Conservation (phyloP, 2,329 filamentous ascomycete species). For the Beauveria sp. region DNA sequence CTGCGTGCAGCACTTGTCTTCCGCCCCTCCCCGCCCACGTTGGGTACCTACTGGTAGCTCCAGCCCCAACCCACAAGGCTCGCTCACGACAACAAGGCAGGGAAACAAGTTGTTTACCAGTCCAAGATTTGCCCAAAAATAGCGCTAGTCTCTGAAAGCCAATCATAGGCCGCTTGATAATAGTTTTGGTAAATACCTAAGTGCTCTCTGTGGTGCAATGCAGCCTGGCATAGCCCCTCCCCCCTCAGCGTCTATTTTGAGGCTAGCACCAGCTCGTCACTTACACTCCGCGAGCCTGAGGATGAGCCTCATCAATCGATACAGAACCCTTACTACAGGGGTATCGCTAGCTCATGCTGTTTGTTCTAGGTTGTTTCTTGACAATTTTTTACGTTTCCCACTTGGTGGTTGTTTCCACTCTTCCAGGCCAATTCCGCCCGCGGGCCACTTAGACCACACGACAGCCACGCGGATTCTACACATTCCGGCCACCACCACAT, state of each 20-base stretch:
- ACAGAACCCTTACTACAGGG: neutral
- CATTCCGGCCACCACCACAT: neutral
- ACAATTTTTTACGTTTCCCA: neutral
- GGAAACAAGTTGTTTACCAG: neutral
- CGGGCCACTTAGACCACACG: neutral
- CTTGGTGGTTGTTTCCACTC: neutral
- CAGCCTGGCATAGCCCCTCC: neutral
- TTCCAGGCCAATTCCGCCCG: neutral
- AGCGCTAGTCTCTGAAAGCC: neutral
- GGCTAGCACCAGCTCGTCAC: neutral
- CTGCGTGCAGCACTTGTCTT: neutral
- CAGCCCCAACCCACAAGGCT: conserved; percentile 2
- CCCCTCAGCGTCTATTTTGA: neutral
- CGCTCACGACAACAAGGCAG: neutral
- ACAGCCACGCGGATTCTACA: neutral
- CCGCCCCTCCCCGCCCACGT: neutral
- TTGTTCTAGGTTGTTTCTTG: neutral
- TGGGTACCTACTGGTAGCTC: neutral
- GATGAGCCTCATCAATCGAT: neutral
- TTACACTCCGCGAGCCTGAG: neutral
- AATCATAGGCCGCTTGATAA: neutral
- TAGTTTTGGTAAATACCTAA: neutral
- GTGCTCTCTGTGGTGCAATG: neutral
- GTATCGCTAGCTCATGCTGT: neutral
- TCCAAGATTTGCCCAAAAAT: no score